These are phyloP conservation scores for Russula dissimulans DNA, from an alignment of 768 basidiomycete genomes.

Conservation along the genomic window DNA sequence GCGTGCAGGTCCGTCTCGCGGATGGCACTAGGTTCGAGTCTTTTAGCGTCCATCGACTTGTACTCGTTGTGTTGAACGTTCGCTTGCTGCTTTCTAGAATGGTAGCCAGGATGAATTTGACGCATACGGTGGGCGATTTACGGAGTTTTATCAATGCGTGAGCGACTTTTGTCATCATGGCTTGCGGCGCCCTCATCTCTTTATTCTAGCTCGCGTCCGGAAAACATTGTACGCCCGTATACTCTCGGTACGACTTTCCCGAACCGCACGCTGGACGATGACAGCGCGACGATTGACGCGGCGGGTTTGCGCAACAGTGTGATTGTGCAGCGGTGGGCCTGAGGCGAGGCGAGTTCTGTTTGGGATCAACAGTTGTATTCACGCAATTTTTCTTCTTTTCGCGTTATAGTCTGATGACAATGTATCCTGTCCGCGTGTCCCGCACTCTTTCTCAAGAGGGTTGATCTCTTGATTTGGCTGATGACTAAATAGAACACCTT, in stretches of 20 bases:
- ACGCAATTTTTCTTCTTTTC: no score
- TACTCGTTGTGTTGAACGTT: not conserved
- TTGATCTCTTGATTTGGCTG: no score
- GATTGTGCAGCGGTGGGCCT: slow-evolving; percentile 19
- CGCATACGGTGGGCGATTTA: slow-evolving; percentile 81
- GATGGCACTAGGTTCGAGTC: slow-evolving; percentile 71
- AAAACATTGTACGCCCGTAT: slow-evolving; percentile 13
- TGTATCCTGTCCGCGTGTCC: no score
- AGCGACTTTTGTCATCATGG: slow-evolving; percentile 22
- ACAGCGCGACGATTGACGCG: slow-evolving; percentile 12
- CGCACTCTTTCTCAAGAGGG: no score
- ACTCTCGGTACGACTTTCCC: slow-evolving; percentile 20
- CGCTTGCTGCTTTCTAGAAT: slow-evolving; percentile 37
- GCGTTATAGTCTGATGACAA: no score
- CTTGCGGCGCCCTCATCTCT: not conserved
- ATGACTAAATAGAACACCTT: no score
- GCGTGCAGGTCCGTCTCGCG: slow-evolving; percentile 81
- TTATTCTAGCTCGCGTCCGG: slow-evolving; percentile 14
- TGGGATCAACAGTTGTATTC: not conserved
- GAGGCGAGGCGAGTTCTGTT: not conserved
- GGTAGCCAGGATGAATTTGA: slow-evolving; percentile 80
- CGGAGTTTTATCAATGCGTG: slow-evolving; percentile 86
- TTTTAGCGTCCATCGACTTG: not conserved
- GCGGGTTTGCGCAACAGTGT: slow-evolving; percentile 19
- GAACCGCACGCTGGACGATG: slow-evolving; percentile 18